Conservation (phyloP, 805 yeast species). For the Candida mattraensis region DNA sequence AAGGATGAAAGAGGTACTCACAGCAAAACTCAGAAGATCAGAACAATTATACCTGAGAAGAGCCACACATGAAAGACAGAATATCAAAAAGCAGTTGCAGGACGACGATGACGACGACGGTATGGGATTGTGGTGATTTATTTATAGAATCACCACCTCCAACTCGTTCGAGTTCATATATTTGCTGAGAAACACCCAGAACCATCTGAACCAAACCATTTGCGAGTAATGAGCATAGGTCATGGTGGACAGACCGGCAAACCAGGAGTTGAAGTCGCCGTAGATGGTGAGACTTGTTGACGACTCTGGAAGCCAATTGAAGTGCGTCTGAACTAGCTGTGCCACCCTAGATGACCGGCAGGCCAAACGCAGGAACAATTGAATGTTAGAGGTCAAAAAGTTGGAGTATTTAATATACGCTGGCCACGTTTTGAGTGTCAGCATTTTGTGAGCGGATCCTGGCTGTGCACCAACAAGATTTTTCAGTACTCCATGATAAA, state of each 20-base stretch:
- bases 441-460: conserved; percentile 16
- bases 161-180: conserved; percentile 78
- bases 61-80: conserved; percentile 13
- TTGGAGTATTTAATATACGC: conserved; percentile 48
- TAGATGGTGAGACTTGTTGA: conserved; percentile 38
- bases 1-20: conserved; percentile 21
- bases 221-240: conserved; percentile 79
- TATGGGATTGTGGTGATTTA: conserved; percentile 27
- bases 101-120: conserved; percentile 34
- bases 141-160: conserved; percentile 22
- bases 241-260: conserved; percentile 66
- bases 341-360: conserved; percentile 4
- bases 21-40: conserved; percentile 11
- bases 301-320: not conserved
- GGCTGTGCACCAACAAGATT: not conserved
- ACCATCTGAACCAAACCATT: conserved; percentile 93
- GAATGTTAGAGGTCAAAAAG: conserved; percentile 40
- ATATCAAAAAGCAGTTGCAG: conserved; percentile 10
- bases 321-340: not conserved
- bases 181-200: conserved; percentile 78
- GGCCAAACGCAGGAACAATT: conserved; percentile 31
- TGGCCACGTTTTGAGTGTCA: conserved; percentile 34
- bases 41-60: conserved; percentile 22
- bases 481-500: conserved; percentile 50
- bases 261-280: conserved; percentile 39